phyloP scores from a whole-genome alignment of 2,329 filamentous ascomycete species.

The Alternaria tenuissima region DNA sequence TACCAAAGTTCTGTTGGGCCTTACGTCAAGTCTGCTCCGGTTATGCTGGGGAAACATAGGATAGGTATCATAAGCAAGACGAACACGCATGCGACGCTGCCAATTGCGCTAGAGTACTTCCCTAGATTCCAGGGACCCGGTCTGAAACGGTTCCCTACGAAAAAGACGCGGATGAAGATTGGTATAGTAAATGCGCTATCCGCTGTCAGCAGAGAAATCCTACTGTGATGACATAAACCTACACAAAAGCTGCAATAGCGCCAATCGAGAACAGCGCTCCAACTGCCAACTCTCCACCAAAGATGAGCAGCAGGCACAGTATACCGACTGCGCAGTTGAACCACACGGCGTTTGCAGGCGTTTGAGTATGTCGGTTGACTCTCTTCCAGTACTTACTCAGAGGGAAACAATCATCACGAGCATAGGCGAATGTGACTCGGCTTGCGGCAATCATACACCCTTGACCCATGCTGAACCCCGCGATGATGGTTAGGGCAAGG shows the following conservation, averaged over 20 bases:
- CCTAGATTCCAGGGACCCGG: constrained; percentile 75
- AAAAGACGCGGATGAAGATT: constrained; percentile 66
- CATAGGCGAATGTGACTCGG: constrained; percentile 76
- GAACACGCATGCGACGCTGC: constrained; percentile 65
- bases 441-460: constrained; percentile 74
- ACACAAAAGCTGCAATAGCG: constrained; percentile 71
- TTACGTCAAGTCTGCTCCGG: constrained; percentile 63
- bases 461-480: constrained; percentile 76
- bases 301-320: constrained; percentile 69
- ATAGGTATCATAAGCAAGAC: constrained; percentile 73
- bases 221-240: constrained; percentile 18
- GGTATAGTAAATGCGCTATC: constrained; percentile 61
- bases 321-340: constrained; percentile 69
- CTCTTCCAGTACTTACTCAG: constrained; percentile 65
- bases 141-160: constrained; percentile 70
- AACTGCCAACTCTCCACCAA: constrained; percentile 69
- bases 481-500: constrained; percentile 71
- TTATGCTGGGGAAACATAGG: constrained; percentile 69
- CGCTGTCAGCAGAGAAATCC: background rate
- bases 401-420: constrained; percentile 75
- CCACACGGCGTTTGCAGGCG: constrained; percentile 76
- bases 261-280: constrained; percentile 75
- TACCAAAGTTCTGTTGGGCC: constrained; percentile 9
- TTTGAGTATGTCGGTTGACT: constrained; percentile 68
- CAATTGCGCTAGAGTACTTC: constrained; percentile 64